Percentiles rank a stretch among this genome's conserved stretches.
These are phyloP conservation scores for Actinomortierella wolfii DNA, from an alignment of 371 early-diverging fungal species.

Conservation along the genomic window DNA sequence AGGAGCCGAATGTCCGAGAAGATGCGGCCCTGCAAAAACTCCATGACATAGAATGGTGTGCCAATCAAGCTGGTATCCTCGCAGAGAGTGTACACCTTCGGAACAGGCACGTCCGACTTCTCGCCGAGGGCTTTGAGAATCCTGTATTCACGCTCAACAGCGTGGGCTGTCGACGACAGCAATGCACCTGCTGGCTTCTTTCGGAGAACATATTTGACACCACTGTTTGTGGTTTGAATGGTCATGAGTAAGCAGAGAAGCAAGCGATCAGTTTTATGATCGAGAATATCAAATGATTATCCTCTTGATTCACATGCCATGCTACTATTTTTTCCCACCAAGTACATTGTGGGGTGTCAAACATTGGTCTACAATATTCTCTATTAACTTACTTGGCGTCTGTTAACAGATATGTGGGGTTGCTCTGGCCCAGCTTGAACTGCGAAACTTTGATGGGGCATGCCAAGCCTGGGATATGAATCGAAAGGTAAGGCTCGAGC, in stretches of 20 bases:
- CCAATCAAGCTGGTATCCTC: constrained; percentile 80
- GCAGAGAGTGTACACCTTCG: constrained; percentile 83
- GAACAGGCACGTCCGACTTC: constrained; percentile 85
- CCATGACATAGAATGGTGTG: constrained; percentile 95
- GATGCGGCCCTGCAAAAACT: constrained; percentile 89
- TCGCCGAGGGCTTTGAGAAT: constrained; percentile 77
- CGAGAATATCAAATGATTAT: not conserved
- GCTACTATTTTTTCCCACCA: too few species aligned
- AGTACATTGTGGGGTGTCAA: too few species aligned
- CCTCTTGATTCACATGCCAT: too few species aligned
- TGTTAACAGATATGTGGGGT: constrained; percentile 86
- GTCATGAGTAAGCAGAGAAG: constrained; percentile 10
- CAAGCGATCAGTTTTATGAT: not conserved
- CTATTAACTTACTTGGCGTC: constrained; percentile 70
- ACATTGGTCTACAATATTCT: too few species aligned
- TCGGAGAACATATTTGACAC: constrained; percentile 72
- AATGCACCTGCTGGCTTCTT: constrained; percentile 92
- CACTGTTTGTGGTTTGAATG: constrained; percentile 35
- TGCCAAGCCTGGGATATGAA: constrained; percentile 56
- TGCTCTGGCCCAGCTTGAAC: constrained; percentile 90
- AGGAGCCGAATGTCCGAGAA: constrained; percentile 69
- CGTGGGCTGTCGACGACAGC: constrained; percentile 85
- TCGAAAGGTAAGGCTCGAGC: constrained; percentile 62
- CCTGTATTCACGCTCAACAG: constrained; percentile 91
- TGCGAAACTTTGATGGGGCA: constrained; percentile 75